Conservation (phyloP, 371 early-diverging fungal species). For the Rhizopus arrhizus region DNA sequence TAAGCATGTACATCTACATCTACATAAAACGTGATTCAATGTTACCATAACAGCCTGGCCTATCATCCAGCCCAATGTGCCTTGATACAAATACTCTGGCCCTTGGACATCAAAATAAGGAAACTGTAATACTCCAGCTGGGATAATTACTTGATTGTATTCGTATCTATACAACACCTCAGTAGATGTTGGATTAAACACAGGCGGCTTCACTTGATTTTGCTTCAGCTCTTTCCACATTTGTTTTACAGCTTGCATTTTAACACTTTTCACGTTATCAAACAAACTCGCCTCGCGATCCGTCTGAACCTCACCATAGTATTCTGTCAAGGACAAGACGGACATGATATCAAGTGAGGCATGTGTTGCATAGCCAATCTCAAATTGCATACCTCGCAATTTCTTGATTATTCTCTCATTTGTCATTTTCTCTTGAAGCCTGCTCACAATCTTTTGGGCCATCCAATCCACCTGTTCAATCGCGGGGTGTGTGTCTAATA, state of each 20-base stretch:
- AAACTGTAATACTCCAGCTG: slow-evolving; percentile 54
- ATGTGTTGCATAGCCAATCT: slow-evolving; percentile 52
- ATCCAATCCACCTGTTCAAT: slow-evolving; percentile 33
- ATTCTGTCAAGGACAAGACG: slow-evolving; percentile 44
- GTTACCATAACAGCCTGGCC: slow-evolving; percentile 65
- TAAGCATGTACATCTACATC: not conserved
- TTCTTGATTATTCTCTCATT: slow-evolving; percentile 19
- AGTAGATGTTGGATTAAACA: not conserved
- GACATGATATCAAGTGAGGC: slow-evolving; percentile 40
- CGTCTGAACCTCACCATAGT: slow-evolving; percentile 43
- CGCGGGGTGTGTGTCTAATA: slow-evolving; percentile 26
- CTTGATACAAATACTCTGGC: slow-evolving; percentile 57
- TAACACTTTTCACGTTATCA: slow-evolving; percentile 42
- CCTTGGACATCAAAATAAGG: slow-evolving; percentile 53
- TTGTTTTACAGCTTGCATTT: slow-evolving; percentile 31
- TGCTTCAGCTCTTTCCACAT: slow-evolving; percentile 30
- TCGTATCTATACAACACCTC: not conserved
- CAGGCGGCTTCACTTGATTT: slow-evolving; percentile 6
- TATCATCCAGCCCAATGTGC: slow-evolving; percentile 59
- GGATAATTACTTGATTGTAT: slow-evolving; percentile 48
- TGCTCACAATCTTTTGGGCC: slow-evolving; percentile 27
- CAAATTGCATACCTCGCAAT: slow-evolving; percentile 17
- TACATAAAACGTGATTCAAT: not conserved
- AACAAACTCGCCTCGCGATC: slow-evolving; percentile 43
- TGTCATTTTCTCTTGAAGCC: slow-evolving; percentile 37